phyloP scores from a whole-genome alignment of 2,329 filamentous ascomycete genomes.

The Eurotiales sp. region DNA sequence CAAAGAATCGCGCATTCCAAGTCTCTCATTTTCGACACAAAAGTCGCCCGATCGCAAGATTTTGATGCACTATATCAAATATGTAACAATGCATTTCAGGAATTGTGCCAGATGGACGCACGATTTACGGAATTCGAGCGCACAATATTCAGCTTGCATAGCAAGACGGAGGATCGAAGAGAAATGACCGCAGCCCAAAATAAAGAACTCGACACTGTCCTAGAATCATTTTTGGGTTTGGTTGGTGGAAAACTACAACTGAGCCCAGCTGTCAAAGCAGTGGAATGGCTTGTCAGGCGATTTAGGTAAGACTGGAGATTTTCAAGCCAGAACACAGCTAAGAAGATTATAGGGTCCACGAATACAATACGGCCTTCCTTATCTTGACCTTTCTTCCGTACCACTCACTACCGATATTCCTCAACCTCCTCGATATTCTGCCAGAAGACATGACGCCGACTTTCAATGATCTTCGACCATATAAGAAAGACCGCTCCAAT shows the following conservation, averaged over 20 bases:
- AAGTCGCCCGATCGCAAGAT: slow-evolving; percentile 79
- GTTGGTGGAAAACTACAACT: slow-evolving; percentile 73
- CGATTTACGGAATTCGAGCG: slow-evolving; percentile 71
- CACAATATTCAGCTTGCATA: slow-evolving; percentile 90
- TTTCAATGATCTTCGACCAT: slow-evolving; percentile 82
- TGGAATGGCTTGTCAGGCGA: slow-evolving; percentile 91
- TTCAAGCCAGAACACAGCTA: slow-evolving; percentile 14
- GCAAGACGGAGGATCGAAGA: slow-evolving; percentile 79
- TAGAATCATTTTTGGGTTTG: slow-evolving; percentile 80
- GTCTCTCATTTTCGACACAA: slow-evolving; percentile 87
- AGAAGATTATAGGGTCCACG: slow-evolving; percentile 66
- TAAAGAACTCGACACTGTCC: slow-evolving; percentile 68
- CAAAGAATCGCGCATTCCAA: slow-evolving; percentile 90
- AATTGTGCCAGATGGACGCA: slow-evolving; percentile 80
- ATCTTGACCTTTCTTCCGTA: slow-evolving; percentile 89
- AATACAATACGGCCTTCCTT: slow-evolving; percentile 76
- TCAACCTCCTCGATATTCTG: slow-evolving; percentile 81
- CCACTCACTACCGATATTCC: slow-evolving; percentile 79
- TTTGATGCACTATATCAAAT: slow-evolving; percentile 85
- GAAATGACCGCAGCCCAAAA: slow-evolving; percentile 82
- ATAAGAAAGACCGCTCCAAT: slow-evolving; percentile 70
- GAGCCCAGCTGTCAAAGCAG: slow-evolving; percentile 80
- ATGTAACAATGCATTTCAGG: slow-evolving; percentile 84
- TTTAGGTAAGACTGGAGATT: slow-evolving; percentile 62
- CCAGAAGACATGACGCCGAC: slow-evolving; percentile 67